Conservation (phyloP, 345 rosid genomes). For the Microthlaspi erraticum region DNA sequence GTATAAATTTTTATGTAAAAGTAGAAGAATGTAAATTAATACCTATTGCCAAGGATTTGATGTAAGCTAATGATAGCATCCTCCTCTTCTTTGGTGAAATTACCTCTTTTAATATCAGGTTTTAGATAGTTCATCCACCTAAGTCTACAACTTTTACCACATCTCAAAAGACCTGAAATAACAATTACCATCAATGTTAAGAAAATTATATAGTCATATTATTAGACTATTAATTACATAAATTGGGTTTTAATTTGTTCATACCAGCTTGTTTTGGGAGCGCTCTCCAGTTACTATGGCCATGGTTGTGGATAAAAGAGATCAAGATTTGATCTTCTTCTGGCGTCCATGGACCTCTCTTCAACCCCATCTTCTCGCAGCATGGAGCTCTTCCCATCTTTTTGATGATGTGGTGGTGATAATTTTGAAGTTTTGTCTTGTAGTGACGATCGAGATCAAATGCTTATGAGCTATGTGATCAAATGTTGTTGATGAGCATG, state of each 20-base stretch:
- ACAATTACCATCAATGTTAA: not conserved
- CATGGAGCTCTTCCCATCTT: conserved; percentile 93
- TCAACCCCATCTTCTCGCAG: conserved; percentile 81
- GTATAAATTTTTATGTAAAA: not conserved
- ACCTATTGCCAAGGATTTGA: conserved; percentile 72
- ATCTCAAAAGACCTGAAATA: conserved; percentile 66
- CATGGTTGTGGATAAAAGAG: conserved; percentile 55
- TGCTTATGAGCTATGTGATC: conserved; percentile 10
- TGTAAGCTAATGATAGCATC: conserved; percentile 71
- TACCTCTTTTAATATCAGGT: conserved; percentile 87
- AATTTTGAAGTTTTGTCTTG: conserved; percentile 5
- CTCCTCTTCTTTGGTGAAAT: conserved; percentile 79
- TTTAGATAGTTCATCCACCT: conserved; percentile 76
- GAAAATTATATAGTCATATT: not conserved
- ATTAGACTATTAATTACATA: not conserved
- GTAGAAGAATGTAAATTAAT: conserved; percentile 8
- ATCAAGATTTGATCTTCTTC: conserved; percentile 76
- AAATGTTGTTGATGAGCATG: conserved; percentile 30
- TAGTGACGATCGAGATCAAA: conserved; percentile 12
- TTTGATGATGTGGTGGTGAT: conserved; percentile 1
- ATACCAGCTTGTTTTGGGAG: conserved; percentile 88
- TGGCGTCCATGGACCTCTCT: conserved; percentile 74
- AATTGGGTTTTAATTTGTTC: not conserved
- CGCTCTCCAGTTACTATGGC: conserved; percentile 78
- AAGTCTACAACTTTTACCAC: conserved; percentile 83